A percentile compares a stretch with the other conserved stretches of the same genome.
These are phyloP conservation scores for Cetraspora pellucida DNA, from an alignment of 192 early-diverging fungal genomes.

Conservation along the genomic window DNA sequence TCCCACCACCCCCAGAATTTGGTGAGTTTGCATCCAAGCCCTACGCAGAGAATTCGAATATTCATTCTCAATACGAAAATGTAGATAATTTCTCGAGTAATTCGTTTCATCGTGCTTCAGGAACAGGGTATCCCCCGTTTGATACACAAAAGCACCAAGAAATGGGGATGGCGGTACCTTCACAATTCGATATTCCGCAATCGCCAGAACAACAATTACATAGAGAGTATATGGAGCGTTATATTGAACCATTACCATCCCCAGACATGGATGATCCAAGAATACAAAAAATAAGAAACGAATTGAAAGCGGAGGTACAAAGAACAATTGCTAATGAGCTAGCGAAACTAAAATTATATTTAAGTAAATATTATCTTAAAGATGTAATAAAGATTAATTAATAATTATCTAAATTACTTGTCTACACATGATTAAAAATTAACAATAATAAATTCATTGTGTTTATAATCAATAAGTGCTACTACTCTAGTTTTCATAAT, in stretches of 20 bases:
- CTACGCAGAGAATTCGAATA: background rate
- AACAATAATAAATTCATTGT: no score
- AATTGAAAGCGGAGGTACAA: slow-evolving; percentile 25
- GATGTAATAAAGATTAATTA: background rate
- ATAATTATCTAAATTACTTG: background rate
- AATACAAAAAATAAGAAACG: slow-evolving; percentile 11
- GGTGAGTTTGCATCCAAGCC: background rate
- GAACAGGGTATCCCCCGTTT: no score
- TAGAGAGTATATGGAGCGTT: background rate
- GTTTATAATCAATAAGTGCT: no score
- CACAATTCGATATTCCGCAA: background rate
- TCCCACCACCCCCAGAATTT: slow-evolving; percentile 10
- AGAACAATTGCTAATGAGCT: slow-evolving; percentile 24
- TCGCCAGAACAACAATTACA: background rate
- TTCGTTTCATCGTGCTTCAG: no score
- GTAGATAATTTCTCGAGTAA: no score
- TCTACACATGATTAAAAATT: background rate
- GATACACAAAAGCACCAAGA: no score
- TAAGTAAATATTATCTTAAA: slow-evolving; percentile 33
- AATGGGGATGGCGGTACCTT: background rate
- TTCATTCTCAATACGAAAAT: no score
- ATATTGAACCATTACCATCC: background rate
- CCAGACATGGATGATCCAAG: slow-evolving; percentile 8
- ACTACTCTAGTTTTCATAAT: no score
- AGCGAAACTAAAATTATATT: slow-evolving; percentile 4